Evolutionary conservation across 1,284 basidiomycete species (phyloP), one percentile per base, ranked within the genome.

Genomic region (Gomphus sp.): DNA sequence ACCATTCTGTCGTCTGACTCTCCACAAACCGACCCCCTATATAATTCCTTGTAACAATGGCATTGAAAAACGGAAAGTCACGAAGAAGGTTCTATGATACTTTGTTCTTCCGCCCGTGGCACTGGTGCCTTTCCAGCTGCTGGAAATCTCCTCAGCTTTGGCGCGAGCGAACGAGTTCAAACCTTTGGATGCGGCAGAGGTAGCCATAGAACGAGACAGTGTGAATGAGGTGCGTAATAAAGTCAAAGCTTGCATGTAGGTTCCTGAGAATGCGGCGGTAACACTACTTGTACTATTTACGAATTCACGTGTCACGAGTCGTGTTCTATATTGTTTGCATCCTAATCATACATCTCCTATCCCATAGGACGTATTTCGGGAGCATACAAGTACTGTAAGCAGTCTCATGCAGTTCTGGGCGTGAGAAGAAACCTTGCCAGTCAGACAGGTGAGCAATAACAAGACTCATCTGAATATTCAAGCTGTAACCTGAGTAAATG

Each of bases 1-100:
- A 80, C 88, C 90, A 96, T 60, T 87, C 76, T 2, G 78, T 73
- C 4, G 90, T 73, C 67, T 83, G 83, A 72, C 89, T 92, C 66
- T 95, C 88, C 33, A 88, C 77, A 66, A 95, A 97, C 73, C 91
- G 79, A 39, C 94, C 94, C 33, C 84, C 86, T 62, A 96, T 89
- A 73, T 87, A 95, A 72, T 93, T 93, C 49, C 57, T 58, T 41
- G 28, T n/a, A 47, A 36, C 18, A 37, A 49, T 57, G 31, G n/a
- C 7, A 18, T 50, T 51, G 8, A 34, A 49, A 14, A 44, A n/a
- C 7, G 34, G 31, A 22, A 57, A 3, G 3, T 18, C 44, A 33
- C 51, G 12, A 28, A 37, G 11, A 31, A 12, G 8, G 45, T 18
- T 28, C 11, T 41, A 22, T 10, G 14, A 10, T 44, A 58, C 80